A percentile compares a stretch with the other conserved stretches of the same genome.
Conservation (phyloP, 371 early-diverging fungal genomes). For the Massospora cicadina region DNA sequence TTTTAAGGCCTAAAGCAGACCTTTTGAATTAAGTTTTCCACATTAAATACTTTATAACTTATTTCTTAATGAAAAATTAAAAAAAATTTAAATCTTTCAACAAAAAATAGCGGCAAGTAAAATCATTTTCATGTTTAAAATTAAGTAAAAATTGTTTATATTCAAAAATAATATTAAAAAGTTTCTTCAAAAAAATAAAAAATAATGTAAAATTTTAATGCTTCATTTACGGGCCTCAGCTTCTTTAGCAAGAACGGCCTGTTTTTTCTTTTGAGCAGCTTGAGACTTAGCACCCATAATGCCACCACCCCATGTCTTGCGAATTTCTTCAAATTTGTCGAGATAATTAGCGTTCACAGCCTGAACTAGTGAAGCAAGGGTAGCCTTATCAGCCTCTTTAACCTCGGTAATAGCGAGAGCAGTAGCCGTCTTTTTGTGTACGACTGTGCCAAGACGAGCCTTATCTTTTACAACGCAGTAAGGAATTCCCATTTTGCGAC, state of each 20-base stretch:
- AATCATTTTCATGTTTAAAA: too few species aligned
- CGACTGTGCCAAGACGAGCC: constrained; percentile 92
- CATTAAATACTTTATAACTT: too few species aligned
- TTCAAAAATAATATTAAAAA: too few species aligned
- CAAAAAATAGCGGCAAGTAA: too few species aligned
- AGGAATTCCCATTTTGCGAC: constrained; percentile 99
- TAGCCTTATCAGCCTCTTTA: constrained; percentile 87
- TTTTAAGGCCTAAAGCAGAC: too few species aligned
- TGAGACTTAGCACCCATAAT: constrained; percentile 88
- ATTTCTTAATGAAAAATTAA: too few species aligned
- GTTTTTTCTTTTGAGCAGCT: constrained; percentile 59
- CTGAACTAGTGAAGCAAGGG: constrained; percentile 70
- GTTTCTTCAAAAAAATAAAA: too few species aligned
- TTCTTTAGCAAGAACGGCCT: neutral
- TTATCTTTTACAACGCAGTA: constrained; percentile 98
- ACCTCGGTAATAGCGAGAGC: constrained; percentile 91
- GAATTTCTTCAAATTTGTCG: constrained; percentile 82
- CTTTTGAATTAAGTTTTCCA: too few species aligned
- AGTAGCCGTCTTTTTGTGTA: constrained; percentile 98
- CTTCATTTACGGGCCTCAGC: constrained; percentile 7
- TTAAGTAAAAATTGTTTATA: too few species aligned
- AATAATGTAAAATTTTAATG: too few species aligned
- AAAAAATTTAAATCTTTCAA: too few species aligned
- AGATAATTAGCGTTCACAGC: constrained; percentile 85
- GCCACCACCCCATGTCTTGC: constrained; percentile 93